Evolutionary conservation across 78 protist species (phyloP).

Genomic region (Speleostelium caveatum): DNA sequence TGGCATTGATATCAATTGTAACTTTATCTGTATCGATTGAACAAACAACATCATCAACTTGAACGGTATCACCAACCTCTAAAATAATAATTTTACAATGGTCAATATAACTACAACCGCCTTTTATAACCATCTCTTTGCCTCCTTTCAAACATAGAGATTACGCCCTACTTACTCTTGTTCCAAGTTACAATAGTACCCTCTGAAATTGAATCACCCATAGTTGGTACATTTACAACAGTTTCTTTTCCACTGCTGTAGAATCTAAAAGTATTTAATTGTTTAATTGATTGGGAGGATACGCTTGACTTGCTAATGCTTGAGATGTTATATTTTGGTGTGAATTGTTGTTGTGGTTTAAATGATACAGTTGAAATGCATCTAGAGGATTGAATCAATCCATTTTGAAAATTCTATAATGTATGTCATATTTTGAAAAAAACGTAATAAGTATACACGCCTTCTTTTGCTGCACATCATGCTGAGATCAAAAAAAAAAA

Average conservation of each 20-base stretch:
- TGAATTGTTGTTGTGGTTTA: too few species aligned
- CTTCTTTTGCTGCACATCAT: too few species aligned
- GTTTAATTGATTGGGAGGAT: not conserved
- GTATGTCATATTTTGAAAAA: too few species aligned
- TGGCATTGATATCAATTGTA: slow-evolving; percentile 89
- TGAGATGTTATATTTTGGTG: too few species aligned
- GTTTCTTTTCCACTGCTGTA: slow-evolving; percentile 39
- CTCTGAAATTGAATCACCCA: slow-evolving; percentile 85
- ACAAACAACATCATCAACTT: slow-evolving; percentile 90
- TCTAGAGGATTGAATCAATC: too few species aligned
- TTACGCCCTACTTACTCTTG: slow-evolving; percentile 46
- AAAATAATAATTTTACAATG: not conserved
- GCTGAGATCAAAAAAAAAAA: too few species aligned
- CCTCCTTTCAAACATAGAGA: not conserved
- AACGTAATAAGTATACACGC: too few species aligned
- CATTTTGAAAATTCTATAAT: too few species aligned
- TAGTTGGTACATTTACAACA: slow-evolving; percentile 77
- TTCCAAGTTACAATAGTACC: slow-evolving; percentile 80
- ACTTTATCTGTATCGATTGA: slow-evolving; percentile 95
- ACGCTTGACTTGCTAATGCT: too few species aligned
- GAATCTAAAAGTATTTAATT: not conserved
- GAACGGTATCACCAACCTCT: slow-evolving; percentile 89
- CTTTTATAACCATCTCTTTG: not conserved
- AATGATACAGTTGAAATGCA: too few species aligned
- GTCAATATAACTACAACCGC: not conserved